Evolutionary conservation across 1,284 basidiomycete species (phyloP), one percentile per base, ranked within the genome.

Genomic region (Leccinum holopus): DNA sequence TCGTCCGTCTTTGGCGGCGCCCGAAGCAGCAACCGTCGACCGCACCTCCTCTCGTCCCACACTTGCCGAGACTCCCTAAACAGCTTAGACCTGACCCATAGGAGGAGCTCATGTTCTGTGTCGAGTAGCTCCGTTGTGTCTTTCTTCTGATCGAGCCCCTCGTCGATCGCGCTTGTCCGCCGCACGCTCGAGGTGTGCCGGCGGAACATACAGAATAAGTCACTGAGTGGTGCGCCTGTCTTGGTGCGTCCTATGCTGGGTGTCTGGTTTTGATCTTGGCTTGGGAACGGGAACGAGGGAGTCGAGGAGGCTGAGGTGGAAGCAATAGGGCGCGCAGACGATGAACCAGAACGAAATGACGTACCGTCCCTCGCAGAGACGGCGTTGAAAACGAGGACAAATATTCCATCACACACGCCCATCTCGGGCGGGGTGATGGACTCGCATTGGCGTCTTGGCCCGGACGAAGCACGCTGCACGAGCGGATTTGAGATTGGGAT

Each of bases 41-140:
- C 76, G 76, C 2, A 81, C 82, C 25, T 77, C 80, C 28, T 30
- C 49, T 78, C 79, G 66, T 84, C 83, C 68, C 81, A 84, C 14
- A 21, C 47, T 56, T 71, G 71, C 66, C 77, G 72, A 3, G 83
- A 83, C 66, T 85, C 82, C 35, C 76, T 81, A 71, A 94, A 94
- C 1, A 95, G 85, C 62, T 90, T 84, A 18, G 79, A 75, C 69
- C 83, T 80, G 11, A 91, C 86, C 93, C 93, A 96, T 49, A 86
- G 81, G 41, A 95, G 78, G 32, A 95, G 80, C 61, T 91, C 84
- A 56, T 85, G 78, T 69, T 95, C 92, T 2, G 84, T 88, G 25
- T 81, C 76, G 66, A 90, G 90, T 5, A 84, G 69, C 55, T 88
- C 83, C 79, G 95, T 89, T 63, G 86, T 84, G 70, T 94, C 92